Evolutionary conservation across 78 protist genomes (phyloP).

Genomic region (Planoprotostelium fungivorum): DNA sequence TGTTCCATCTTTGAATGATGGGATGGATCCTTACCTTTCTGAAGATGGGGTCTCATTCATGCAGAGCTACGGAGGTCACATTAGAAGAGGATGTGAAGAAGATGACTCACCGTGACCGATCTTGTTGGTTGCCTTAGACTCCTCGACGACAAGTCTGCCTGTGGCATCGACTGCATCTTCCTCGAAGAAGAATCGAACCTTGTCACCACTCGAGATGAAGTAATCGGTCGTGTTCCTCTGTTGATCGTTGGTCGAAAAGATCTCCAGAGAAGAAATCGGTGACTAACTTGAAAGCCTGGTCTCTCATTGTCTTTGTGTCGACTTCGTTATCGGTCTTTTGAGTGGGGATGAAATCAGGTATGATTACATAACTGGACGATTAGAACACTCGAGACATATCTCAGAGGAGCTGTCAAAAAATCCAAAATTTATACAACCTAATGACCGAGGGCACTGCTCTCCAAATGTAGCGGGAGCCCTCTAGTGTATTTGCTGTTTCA

Average conservation of each 20-base stretch:
- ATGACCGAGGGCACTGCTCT: no score
- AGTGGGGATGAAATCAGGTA: neutral
- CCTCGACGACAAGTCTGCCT: constrained; percentile 17
- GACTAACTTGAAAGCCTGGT: neutral
- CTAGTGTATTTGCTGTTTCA: no score
- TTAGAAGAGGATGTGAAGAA: neutral
- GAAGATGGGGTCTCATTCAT: constrained; percentile 44
- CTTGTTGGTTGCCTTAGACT: constrained; percentile 32
- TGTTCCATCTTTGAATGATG: neutral
- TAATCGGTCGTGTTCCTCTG: constrained; percentile 46
- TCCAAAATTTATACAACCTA: no score
- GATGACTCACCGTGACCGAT: constrained; percentile 37
- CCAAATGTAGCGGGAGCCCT: no score
- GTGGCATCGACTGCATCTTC: constrained; percentile 37
- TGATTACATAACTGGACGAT: neutral
- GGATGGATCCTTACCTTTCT: constrained; percentile 16
- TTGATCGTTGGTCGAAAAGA: neutral
- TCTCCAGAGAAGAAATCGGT: neutral
- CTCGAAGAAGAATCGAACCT: constrained; percentile 55
- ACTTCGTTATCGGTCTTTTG: neutral
- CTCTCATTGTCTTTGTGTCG: neutral
- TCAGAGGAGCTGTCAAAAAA: no score
- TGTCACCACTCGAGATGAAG: constrained; percentile 51
- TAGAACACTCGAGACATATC: no score
- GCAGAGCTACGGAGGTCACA: constrained; percentile 20